phyloP scores from a whole-genome alignment of 768 basidiomycete species.

The Suillus fuscotomentosus region DNA sequence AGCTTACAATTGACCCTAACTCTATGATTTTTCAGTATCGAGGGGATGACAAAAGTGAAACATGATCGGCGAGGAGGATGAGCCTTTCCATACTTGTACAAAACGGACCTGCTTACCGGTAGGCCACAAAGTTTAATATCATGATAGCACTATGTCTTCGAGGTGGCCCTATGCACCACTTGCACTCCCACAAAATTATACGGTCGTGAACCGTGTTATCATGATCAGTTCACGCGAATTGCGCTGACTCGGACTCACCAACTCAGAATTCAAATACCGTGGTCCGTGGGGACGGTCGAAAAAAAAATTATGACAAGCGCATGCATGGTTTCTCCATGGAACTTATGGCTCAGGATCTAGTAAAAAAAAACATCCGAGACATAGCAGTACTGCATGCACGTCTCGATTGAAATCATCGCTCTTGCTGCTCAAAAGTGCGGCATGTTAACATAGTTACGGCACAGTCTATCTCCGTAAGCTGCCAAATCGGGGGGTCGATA shows the following conservation, averaged over 20 bases:
- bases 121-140: constrained; percentile 30
- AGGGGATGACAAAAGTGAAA: constrained; percentile 39
- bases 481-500: neutral
- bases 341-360: neutral
- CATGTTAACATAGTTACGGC: constrained; percentile 1
- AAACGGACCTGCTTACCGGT: constrained; percentile 39
- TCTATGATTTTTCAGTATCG: constrained; percentile 7
- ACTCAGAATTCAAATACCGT: constrained; percentile 6
- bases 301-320: neutral
- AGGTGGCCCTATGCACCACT: neutral
- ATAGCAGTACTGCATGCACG: neutral
- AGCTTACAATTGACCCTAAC: neutral
- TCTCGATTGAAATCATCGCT: neutral
- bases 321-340: constrained; percentile 5
- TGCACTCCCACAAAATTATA: neutral
- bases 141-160: constrained; percentile 4
- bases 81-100: constrained; percentile 36
- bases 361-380: constrained; percentile 1
- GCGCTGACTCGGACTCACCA: neutral
- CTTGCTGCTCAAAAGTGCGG: neutral
- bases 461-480: neutral
- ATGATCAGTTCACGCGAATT: neutral
- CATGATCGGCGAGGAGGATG: constrained; percentile 44
- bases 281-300: constrained; percentile 4
- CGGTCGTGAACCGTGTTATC: neutral